Evolutionary conservation across 2,329 filamentous ascomycete species (phyloP), one percentile per base, ranked within the genome.

Genomic region (Chaetomiaceae sp.): DNA sequence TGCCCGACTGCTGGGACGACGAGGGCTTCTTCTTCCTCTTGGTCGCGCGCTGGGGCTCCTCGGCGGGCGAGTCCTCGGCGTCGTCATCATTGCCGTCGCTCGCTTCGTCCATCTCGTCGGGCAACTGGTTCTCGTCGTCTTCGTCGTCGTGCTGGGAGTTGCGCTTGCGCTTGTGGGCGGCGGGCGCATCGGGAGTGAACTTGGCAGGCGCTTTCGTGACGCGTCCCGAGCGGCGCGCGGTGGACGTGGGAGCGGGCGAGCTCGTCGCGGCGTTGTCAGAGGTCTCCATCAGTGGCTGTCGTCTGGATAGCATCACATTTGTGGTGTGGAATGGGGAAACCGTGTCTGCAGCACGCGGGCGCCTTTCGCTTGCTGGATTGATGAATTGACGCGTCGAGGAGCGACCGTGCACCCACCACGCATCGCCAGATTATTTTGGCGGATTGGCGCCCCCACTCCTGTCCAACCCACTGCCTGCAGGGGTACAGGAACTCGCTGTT

Each of bases 181-280:
- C 57, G 44, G 68, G 60, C 55, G 71, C 67, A 50, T 81, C 74
- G 45, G 77, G 74, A 47, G 69, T 69, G 65, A 79, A 83, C 62
- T 82, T 82, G 60, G 74, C 64, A 37, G 79, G 78, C 29, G 70
- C 71, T 60, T 71, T 77, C 52, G 79, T 73, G 69, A 81, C 79
- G 78, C 80, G 80, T 78, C 80, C 79, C 30, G 82, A 86, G 55
- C 80, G 78, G 65, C 83, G 81, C 72, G 76, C 75, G 66, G 73
- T 70, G 60, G 71, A 70, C 49, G 69, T 66, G 51, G 73, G 58
- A 48, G 75, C 72, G 51, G 75, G 71, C 40, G 75, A 74, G 54
- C 69, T 68, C 59, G 69, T 74, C 63, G 73, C 70, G 67, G 75
- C 76, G 60, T 72, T 75, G 57, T 79, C 74, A 67, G 74, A 71